Evolutionary conservation across 2,329 filamentous ascomycete species (phyloP), one percentile per base, ranked within the genome.

Genomic region (Arachnomyces sp.): DNA sequence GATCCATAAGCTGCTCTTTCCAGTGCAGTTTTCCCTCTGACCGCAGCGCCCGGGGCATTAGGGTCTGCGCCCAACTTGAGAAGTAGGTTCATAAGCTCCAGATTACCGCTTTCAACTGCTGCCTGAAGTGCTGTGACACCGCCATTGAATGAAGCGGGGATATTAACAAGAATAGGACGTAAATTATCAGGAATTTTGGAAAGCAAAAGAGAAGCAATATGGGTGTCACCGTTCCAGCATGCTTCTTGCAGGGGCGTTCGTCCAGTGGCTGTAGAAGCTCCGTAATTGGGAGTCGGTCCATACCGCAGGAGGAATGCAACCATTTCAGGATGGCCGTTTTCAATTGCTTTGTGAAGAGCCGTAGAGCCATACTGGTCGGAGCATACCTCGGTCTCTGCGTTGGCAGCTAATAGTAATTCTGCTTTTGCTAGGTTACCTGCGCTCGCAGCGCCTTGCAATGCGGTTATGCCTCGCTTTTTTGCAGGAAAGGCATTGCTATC

Each of bases 281-380:
- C 30, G 28, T 39, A 39, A 39, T 39, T 12, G 28, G 37, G 37
- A 39, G 37, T 33, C 12, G 37, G 28, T 14, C 37, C 37, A 14
- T 14, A 14, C 15, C 12, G n/a, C 28, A 39, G 32, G 32, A 39
- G 37, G 21, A 39, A 39, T 11, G 11, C 30, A 32, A 39, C 30
- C 37, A 39, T 39, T 21, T 39, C 28, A 32, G n/a, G n/a, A 39
- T 21, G 29, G 6, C 37, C 4, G 28, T 39, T 40, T 21, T 35
- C 33, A 18, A 35, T 35, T 18, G 46, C 47, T n/a, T 9, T 12
- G 30, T 51, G 43, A 12, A 50, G 38, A 17, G 48, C 42, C 15
- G 40, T 40, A 35, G 12, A 36, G 18, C 38, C 36, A 25, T 42
- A 42, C 16, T 42, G 34, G 4, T 38, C 34, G n/a, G 33, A 14